Conservation (phyloP, 176 grass and related monocot species). For the Coix lacrymajobi region DNA sequence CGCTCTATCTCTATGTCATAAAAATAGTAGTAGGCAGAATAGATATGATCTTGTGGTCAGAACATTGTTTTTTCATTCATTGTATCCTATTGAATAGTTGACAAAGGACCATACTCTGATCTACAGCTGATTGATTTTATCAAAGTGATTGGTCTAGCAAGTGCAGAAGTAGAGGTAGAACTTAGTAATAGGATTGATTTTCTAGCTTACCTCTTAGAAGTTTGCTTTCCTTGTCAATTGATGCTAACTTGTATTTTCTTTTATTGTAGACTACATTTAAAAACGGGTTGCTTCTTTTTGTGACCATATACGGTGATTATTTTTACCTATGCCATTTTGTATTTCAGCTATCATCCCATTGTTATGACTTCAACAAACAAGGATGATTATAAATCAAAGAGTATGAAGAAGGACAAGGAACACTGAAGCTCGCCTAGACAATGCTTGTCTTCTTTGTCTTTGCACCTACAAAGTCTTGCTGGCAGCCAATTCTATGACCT, state of each 20-base stretch:
- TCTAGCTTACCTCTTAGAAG: neutral
- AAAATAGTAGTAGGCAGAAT: no score
- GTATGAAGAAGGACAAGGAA: no score
- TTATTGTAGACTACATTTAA: neutral
- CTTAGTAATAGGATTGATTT: neutral
- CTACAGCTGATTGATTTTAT: neutral
- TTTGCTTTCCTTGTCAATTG: neutral
- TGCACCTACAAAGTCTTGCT: no score
- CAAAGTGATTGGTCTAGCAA: neutral
- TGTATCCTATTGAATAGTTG: neutral
- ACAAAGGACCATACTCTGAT: neutral
- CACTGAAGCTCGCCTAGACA: no score
- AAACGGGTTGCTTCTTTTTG: neutral
- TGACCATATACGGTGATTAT: neutral
- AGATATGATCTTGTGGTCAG: no score
- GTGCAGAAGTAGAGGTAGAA: neutral
- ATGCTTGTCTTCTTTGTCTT: no score
- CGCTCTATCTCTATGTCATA: no score
- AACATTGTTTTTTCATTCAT: no score
- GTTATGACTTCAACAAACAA: neutral
- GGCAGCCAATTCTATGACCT: no score
- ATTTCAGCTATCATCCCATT: neutral
- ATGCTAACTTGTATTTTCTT: neutral
- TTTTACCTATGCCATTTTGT: neutral
- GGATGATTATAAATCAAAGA: neutral